phyloP scores from a whole-genome alignment of 805 yeast genomes.

The Aciculoconidium aculeatum region DNA sequence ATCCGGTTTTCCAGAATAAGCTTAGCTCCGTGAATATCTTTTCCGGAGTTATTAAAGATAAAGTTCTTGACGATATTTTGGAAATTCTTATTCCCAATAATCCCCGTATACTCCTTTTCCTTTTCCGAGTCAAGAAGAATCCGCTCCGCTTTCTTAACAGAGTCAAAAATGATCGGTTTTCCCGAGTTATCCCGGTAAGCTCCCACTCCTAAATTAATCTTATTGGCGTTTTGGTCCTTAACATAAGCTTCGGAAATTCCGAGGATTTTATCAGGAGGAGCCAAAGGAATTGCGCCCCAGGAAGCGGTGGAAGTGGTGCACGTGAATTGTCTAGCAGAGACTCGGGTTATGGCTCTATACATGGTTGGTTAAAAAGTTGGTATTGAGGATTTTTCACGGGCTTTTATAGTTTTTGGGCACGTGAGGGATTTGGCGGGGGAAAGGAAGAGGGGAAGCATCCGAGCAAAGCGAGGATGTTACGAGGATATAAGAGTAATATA shows the following conservation, averaged over 20 bases:
- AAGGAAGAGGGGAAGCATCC: too few species aligned
- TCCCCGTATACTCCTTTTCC: constrained; percentile 84
- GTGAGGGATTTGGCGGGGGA: too few species aligned
- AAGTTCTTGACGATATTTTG: constrained; percentile 62
- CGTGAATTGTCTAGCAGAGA: constrained; percentile 6
- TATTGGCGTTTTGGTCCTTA: constrained; percentile 54
- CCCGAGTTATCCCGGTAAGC: constrained; percentile 91
- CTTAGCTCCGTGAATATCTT: constrained; percentile 48
- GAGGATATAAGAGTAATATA: too few species aligned
- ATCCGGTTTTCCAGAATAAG: constrained; percentile 59
- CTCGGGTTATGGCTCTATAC: constrained; percentile 7
- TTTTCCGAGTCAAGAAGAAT: constrained; percentile 42
- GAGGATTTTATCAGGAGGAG: constrained; percentile 82
- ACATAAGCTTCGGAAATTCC: constrained; percentile 74
- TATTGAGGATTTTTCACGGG: too few species aligned
- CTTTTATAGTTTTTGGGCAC: too few species aligned
- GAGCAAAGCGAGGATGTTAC: too few species aligned
- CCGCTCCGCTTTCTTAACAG: constrained; percentile 62
- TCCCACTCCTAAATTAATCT: constrained; percentile 73
- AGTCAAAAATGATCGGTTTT: constrained; percentile 81
- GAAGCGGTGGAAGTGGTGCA: constrained; percentile 6
- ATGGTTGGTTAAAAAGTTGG: too few species aligned
- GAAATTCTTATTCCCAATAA: constrained; percentile 70
- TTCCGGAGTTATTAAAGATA: constrained; percentile 56
- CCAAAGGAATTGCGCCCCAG: constrained; percentile 36